phyloP scores from a whole-genome alignment of 1,284 basidiomycete genomes.

The Austropuccinia psidii region DNA sequence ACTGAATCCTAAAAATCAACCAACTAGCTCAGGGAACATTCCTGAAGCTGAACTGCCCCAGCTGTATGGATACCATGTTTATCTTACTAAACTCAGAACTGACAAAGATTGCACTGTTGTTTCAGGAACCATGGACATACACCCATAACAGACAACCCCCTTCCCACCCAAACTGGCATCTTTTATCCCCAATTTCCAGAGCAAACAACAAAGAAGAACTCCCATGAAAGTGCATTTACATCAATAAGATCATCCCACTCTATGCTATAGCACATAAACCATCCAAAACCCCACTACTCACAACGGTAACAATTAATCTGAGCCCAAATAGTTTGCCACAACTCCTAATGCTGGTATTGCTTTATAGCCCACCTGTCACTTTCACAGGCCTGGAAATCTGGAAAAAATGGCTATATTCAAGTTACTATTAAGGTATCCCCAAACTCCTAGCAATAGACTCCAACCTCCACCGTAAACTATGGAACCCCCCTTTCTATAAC shows the following conservation, averaged over 20 bases:
- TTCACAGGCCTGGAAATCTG: neutral
- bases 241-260: slow-evolving; percentile 2
- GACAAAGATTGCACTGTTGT: neutral
- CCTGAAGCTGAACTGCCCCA: slow-evolving; percentile 13
- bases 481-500: slow-evolving; percentile 4
- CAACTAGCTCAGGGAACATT: too few relatives aligned
- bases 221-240: neutral
- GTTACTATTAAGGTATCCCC: neutral
- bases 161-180: neutral
- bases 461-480: neutral
- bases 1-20: too few relatives aligned
- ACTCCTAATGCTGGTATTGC: neutral
- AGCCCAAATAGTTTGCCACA: neutral
- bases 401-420: neutral
- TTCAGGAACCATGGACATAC: slow-evolving; percentile 9
- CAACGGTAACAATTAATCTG: too few relatives aligned
- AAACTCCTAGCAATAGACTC: slow-evolving; percentile 1
- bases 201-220: neutral
- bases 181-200: neutral
- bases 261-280: too few relatives aligned
- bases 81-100: neutral
- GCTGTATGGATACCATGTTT: neutral
- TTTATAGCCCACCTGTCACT: too few relatives aligned
- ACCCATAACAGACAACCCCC: neutral
- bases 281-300: too few relatives aligned